Evolutionary conservation across 139 green algal species (phyloP), one percentile per base, ranked within the genome.

Genomic region (Chlamydomonas incerta): DNA sequence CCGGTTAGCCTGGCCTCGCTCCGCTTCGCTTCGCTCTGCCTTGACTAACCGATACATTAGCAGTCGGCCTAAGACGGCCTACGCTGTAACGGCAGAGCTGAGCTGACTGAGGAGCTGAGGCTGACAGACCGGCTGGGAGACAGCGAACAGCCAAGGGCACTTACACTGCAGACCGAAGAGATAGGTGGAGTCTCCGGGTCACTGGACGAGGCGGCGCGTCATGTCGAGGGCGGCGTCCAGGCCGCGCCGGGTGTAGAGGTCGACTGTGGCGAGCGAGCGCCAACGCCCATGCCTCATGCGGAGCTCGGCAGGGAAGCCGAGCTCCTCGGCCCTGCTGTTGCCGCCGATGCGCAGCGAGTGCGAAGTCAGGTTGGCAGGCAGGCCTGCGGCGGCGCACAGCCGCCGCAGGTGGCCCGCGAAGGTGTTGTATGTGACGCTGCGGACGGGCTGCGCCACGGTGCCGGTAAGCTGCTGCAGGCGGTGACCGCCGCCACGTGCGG

Each of bases 291-390:
- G 75, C 28, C 13, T 37, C 62, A 24, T 71, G 24, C 57, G 57
- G 2, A 70, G 57, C 24, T 82, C 74, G 4, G 50, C 74, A 8
- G 74, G 35, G 1, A 82, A 34, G 24, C 74, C 74, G 2, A 1
- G 33, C 2, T 10, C 74, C 1, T 34, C 74, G 10, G 74, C 72
- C 17, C 50, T 20, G 18, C 50, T 80, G 72, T 66, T 80, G 50
- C 72, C 72, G 50, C 50, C 72, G n/a, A 80, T 80, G 15, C n/a
- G 72, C 72, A 47, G 10, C 3, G 72, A 80, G n/a, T 80, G 72
- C 50, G 74, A 34, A 47, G 2, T 35, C 11, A 82, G 29, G 33
- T 21, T 5, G 18, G 31, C 1, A 0, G 18, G 4, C 0, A 69
- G 10, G 52, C 73, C 73, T 4, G 73, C 73, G 4, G n/a, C 33